Percentiles rank a stretch among this genome's conserved stretches.
Conservation (phyloP, 306 rosid species). For the Elaeagnus macrophylla region DNA sequence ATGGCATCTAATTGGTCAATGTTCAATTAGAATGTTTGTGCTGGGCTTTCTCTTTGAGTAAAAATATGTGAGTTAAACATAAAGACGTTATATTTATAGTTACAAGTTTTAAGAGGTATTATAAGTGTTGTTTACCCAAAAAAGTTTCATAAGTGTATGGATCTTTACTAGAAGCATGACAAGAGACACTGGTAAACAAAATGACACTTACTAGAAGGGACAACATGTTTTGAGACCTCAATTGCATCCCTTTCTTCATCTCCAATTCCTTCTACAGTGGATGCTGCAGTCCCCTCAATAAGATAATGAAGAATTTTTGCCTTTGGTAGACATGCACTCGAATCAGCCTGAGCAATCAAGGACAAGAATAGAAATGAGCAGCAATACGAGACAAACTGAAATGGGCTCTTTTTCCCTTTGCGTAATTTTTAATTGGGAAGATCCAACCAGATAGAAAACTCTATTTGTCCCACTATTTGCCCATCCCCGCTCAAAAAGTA, state of each 20-base stretch:
- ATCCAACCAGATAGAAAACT: too few relatives aligned
- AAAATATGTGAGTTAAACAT: too few relatives aligned
- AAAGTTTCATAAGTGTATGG: not conserved
- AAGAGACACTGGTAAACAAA: not conserved
- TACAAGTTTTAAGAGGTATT: too few relatives aligned
- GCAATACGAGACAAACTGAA: not conserved
- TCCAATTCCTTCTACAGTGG: conserved; percentile 29
- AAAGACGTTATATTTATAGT: too few relatives aligned
- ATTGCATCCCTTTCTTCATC: conserved; percentile 42
- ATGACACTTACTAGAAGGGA: conserved; percentile 32
- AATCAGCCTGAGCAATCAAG: conserved; percentile 40
- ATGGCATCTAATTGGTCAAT: too few relatives aligned
- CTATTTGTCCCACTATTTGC: too few relatives aligned
- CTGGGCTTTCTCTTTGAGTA: too few relatives aligned
- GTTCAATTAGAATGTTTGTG: too few relatives aligned
- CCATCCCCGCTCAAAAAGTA: too few relatives aligned
- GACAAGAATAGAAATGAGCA: conserved; percentile 5
- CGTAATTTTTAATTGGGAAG: too few relatives aligned
- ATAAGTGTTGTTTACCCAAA: too few relatives aligned
- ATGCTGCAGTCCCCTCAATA: conserved; percentile 69
- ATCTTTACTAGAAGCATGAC: not conserved
- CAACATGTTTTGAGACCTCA: conserved; percentile 23
- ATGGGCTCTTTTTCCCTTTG: too few relatives aligned
- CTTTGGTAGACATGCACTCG: conserved; percentile 55
- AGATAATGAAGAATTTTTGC: conserved; percentile 41